phyloP scores from a whole-genome alignment of 805 yeast species.

The Candida berthetii region DNA sequence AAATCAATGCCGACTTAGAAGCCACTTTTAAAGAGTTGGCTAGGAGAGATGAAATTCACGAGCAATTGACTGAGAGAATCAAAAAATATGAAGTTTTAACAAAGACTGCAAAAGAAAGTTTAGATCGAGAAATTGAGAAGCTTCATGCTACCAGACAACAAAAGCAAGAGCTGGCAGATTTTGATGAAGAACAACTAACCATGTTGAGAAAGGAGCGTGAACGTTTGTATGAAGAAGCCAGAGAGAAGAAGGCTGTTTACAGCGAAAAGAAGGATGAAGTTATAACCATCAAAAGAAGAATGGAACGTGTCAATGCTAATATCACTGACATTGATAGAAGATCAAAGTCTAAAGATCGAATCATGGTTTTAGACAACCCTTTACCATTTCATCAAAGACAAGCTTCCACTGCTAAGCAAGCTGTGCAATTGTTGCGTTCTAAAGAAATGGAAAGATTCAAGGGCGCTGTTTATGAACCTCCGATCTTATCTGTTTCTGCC shows the following conservation, averaged over 20 bases:
- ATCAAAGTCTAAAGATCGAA: conserved; percentile 42
- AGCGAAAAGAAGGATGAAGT: conserved; percentile 11
- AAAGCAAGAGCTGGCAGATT: conserved; percentile 1
- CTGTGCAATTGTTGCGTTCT: conserved; percentile 37
- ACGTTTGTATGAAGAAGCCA: conserved; percentile 8
- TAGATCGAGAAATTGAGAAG: conserved; percentile 9
- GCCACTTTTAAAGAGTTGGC: conserved; percentile 27
- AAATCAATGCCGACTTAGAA: conserved; percentile 28
- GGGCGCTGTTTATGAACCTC: conserved; percentile 61
- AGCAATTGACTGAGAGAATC: conserved; percentile 3
- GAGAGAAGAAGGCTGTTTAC: conserved; percentile 16
- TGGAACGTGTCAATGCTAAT: conserved; percentile 4
- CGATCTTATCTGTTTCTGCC: conserved; percentile 57
- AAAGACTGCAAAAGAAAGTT: conserved; percentile 7
- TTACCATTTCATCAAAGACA: conserved; percentile 1
- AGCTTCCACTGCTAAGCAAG: conserved; percentile 22
- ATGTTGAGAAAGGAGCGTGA: not conserved
- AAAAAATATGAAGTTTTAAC: conserved; percentile 12
- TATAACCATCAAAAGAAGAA: conserved; percentile 5
- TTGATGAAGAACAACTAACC: not conserved
- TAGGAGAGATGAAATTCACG: conserved; percentile 17
- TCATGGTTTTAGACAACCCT: conserved; percentile 35
- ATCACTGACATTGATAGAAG: conserved; percentile 26
- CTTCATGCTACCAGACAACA: conserved; percentile 14
- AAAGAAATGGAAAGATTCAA: conserved; percentile 26